These are phyloP conservation scores for Clarkia xantiana DNA, from an alignment of 345 rosid genomes.

Conservation along the genomic window DNA sequence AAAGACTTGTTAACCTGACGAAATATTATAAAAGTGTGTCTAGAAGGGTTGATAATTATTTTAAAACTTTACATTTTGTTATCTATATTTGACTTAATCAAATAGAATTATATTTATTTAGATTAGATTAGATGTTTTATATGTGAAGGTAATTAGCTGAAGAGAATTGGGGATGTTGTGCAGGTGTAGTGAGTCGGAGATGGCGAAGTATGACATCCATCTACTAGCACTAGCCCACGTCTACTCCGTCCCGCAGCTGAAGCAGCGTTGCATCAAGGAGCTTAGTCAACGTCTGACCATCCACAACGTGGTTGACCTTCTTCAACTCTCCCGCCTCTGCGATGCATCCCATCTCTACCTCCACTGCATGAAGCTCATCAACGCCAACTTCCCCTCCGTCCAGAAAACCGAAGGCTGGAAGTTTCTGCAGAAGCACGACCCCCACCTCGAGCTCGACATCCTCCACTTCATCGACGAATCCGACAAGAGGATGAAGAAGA, in stretches of 20 bases:
- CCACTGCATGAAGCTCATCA: constrained; percentile 41
- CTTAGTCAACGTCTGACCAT: constrained; percentile 31
- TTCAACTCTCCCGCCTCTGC: constrained; percentile 67
- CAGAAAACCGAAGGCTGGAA: constrained; percentile 69
- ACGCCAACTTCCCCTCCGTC: constrained; percentile 34
- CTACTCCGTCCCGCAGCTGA: constrained; percentile 50
- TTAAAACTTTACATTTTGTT: too few relatives aligned
- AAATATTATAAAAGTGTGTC: too few relatives aligned
- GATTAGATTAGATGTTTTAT: too few relatives aligned
- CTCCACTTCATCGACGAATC: constrained; percentile 70
- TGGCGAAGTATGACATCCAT: constrained; percentile 61
- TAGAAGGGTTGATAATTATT: too few relatives aligned
- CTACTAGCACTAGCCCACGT: constrained; percentile 69
- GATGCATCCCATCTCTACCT: constrained; percentile 62
- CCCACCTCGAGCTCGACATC: constrained; percentile 58
- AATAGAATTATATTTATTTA: too few relatives aligned
- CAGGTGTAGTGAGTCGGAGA: constrained; percentile 49
- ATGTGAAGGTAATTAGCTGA: too few relatives aligned
- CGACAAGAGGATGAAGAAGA: constrained; percentile 64
- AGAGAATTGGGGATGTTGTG: neutral
- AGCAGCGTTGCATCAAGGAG: constrained; percentile 42
- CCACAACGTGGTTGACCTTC: constrained; percentile 66
- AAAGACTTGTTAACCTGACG: too few relatives aligned
- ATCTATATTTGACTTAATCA: too few relatives aligned
- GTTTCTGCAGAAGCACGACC: constrained; percentile 63